Base-by-base conservation (phyloP, 768 basidiomycete genomes). In the Lactifluus echinatus region DNA sequence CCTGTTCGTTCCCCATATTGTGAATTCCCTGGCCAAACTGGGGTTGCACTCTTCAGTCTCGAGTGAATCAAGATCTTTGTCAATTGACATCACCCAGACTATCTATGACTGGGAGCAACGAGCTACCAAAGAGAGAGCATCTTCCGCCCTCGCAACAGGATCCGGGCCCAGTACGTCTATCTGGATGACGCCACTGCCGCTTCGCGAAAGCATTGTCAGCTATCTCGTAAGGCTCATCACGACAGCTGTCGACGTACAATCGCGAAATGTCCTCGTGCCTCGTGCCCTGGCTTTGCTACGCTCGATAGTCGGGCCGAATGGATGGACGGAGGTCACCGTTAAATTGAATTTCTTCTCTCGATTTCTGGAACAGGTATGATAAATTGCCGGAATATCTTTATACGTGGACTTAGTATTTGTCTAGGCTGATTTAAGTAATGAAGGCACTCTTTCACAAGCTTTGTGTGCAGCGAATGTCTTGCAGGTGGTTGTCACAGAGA, bases 31-130 rank as follows among this genome's bases (percentile, higher is more conserved):
- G 61, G 79, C 79, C 52, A 94, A 93, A 69, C 78, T 98, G 6
- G 93, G 93, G n/a, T 79, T 94, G 66, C 79, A 83, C 17, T 71
- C 79, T 3, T 76, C 79, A 4, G 80, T 90, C 11, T 87, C 82
- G 8, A 67, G 77, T 23, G 96, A 98, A 64, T 85, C 89, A 7
- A 83, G 93, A n/a, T 72, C 84, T 21, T 73, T 98, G 40, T 90
- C 92, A 21, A 80, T 97, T 56, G 96, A 99, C 58, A 81, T 94
- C 34, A 76, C 94, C 14, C 93, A 96, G 68, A 83, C 93, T 39
- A 87, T 99, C 34, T 90, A 93, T 66, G 80, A 84, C 40, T 99
- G 96, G 96, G 96, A 98, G 69, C 84, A 89, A 70, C 80, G 79
- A 70, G 77, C 77, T 57, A 62, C 61, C 23, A 55, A 57, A 28